Evolutionary conservation across 1,284 basidiomycete species (phyloP).

Genomic region (Pseudozyma tsukubaensis): DNA sequence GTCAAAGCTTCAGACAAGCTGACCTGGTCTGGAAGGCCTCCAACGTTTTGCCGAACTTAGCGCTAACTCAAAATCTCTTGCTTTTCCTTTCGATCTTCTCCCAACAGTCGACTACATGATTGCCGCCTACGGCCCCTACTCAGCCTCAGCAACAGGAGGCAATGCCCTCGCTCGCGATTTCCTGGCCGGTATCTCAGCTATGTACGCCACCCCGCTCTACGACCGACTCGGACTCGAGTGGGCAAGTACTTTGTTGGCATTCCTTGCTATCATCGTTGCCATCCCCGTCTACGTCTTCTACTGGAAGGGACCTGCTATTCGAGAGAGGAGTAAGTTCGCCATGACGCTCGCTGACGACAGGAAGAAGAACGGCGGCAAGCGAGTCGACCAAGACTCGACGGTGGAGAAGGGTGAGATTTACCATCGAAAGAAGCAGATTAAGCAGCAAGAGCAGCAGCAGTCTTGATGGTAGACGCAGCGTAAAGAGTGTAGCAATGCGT

Average conservation of each 20-base stretch:
- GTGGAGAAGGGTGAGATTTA: slow-evolving; percentile 26
- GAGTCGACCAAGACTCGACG: slow-evolving; percentile 38
- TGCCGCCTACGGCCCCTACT: slow-evolving; percentile 70
- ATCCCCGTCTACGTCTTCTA: slow-evolving; percentile 71
- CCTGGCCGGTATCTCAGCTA: slow-evolving; percentile 70
- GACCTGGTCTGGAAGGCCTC: no score
- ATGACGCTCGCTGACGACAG: slow-evolving; percentile 67
- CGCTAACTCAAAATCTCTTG: no score
- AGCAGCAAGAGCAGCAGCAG: slow-evolving; percentile 16
- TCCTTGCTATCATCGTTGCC: slow-evolving; percentile 68
- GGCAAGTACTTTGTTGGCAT: slow-evolving; percentile 69
- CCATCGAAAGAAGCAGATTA: slow-evolving; percentile 4
- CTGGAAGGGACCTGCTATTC: slow-evolving; percentile 68
- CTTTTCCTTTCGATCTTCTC: no score
- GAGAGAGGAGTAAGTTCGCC: slow-evolving; percentile 69
- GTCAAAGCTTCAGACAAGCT: no score
- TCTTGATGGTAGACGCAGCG: no score
- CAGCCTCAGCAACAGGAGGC: slow-evolving; percentile 69
- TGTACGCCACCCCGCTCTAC: slow-evolving; percentile 70
- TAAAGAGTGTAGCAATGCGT: no score
- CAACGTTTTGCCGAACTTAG: no score
- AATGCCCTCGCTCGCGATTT: slow-evolving; percentile 67
- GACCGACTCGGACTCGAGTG: slow-evolving; percentile 67
- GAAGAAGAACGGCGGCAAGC: slow-evolving; percentile 51
- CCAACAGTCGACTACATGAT: slow-evolving; percentile 69